These are phyloP conservation scores for Boletus insuetus DNA, from an alignment of 768 basidiomycete species.

Conservation along the genomic window DNA sequence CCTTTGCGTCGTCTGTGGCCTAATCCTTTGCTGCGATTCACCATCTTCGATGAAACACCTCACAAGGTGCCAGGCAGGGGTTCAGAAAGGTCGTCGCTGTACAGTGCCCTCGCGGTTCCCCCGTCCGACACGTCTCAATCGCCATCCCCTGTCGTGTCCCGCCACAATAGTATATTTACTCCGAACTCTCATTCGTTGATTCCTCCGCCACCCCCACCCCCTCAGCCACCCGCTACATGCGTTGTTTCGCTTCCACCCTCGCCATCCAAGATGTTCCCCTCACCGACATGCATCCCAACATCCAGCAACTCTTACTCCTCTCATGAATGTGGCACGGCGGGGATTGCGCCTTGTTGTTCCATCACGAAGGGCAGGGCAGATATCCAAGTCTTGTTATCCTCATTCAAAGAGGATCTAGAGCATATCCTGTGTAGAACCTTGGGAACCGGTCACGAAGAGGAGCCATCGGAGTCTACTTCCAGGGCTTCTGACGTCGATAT, in stretches of 20 bases:
- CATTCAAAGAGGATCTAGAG: slow-evolving; percentile 57
- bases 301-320: not conserved
- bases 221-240: slow-evolving; percentile 8
- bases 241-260: slow-evolving; percentile 15
- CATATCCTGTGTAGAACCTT: slow-evolving; percentile 40
- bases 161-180: not conserved
- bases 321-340: not conserved
- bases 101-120: not conserved
- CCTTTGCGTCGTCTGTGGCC: slow-evolving; percentile 55
- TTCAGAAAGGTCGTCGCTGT: slow-evolving; percentile 5
- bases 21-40: slow-evolving; percentile 61
- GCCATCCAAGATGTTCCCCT: slow-evolving; percentile 1
- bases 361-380: slow-evolving; percentile 47
- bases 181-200: not conserved
- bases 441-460: slow-evolving; percentile 15
- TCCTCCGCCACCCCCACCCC: slow-evolving; percentile 26
- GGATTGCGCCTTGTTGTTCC: slow-evolving; percentile 38
- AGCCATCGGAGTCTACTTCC: not conserved
- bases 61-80: slow-evolving; percentile 32
- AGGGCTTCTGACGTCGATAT: not conserved
- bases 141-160: not conserved
- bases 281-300: slow-evolving; percentile 1
- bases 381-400: slow-evolving; percentile 42
- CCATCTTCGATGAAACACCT: slow-evolving; percentile 51
- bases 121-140: not conserved